These are phyloP conservation scores for Nakazawaea anatomiae DNA, from an alignment of 805 yeast genomes.

Conservation along the genomic window DNA sequence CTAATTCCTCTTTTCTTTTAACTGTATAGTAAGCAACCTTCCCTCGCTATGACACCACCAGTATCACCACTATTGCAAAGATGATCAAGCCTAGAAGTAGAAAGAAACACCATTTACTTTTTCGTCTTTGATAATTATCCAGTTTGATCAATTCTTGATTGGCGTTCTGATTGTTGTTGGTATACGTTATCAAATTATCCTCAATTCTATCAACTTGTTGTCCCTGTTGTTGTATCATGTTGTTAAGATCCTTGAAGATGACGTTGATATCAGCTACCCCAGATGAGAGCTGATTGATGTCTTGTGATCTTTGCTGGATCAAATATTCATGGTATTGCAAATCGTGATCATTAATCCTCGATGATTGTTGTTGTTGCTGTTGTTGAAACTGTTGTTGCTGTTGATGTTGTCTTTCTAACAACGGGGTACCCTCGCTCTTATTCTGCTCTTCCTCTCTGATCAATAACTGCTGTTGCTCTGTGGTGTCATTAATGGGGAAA, in stretches of 20 bases:
- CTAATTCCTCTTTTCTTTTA: no score
- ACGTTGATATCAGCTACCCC: conserved; percentile 84
- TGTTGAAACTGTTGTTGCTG: conserved; percentile 20
- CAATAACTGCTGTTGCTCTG: conserved; percentile 1
- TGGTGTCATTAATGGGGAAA: conserved; percentile 26
- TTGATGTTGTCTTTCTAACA: conserved; percentile 23
- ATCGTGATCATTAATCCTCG: conserved; percentile 38
- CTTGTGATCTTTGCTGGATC: conserved; percentile 68
- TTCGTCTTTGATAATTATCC: conserved; percentile 62
- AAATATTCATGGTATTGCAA: conserved; percentile 58
- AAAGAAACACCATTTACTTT: conserved; percentile 71
- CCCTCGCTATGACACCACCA: conserved; percentile 1
- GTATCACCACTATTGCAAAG: conserved; percentile 44
- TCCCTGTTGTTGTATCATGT: conserved; percentile 79
- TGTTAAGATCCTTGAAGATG: conserved; percentile 76
- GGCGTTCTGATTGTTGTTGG: conserved; percentile 64
- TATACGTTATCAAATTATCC: conserved; percentile 62
- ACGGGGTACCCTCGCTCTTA: conserved; percentile 32
- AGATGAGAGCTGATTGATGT: conserved; percentile 63
- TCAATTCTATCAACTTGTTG: conserved; percentile 79
- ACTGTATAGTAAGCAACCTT: no score
- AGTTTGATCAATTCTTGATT: conserved; percentile 67
- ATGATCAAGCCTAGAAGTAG: conserved; percentile 53
- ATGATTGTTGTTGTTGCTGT: conserved; percentile 24
- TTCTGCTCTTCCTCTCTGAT: conserved; percentile 13